These are phyloP conservation scores for Orbilia javanica DNA, from an alignment of 2,329 filamentous ascomycete species.

Conservation along the genomic window DNA sequence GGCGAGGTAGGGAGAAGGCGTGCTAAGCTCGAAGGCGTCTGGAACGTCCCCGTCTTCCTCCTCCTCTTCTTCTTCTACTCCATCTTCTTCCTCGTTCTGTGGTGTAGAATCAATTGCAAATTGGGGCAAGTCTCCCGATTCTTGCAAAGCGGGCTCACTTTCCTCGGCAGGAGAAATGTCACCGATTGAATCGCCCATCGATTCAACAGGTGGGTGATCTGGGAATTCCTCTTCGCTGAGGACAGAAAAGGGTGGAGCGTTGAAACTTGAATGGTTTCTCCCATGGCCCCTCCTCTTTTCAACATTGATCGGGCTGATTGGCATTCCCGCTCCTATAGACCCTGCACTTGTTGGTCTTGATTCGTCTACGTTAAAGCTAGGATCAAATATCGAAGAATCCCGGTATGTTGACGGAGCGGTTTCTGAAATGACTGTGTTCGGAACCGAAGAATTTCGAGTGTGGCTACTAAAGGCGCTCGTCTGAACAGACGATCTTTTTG, in stretches of 20 bases:
- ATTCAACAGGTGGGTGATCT: conserved; percentile 30
- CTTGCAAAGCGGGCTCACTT: conserved; percentile 7
- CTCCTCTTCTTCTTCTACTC: conserved; percentile 27
- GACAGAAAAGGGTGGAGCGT: conserved; percentile 33
- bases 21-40: conserved; percentile 52
- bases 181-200: conserved; percentile 10
- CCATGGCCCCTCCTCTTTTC: conserved; percentile 44
- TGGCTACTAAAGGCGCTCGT: conserved; percentile 61
- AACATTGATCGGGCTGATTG: conserved; percentile 65
- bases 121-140: conserved; percentile 40
- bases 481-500: conserved; percentile 58
- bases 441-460: conserved; percentile 65
- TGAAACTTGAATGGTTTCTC: conserved; percentile 41
- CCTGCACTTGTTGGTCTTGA: conserved; percentile 85
- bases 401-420: conserved; percentile 76
- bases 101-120: conserved; percentile 34
- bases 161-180: conserved; percentile 41
- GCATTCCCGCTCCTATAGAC: conserved; percentile 76
- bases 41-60: conserved; percentile 44
- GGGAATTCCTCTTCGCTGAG: conserved; percentile 53
- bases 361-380: conserved; percentile 73
- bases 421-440: conserved; percentile 66
- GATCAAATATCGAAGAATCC: conserved; percentile 82
- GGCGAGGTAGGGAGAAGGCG: conserved; percentile 51
- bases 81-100: conserved; percentile 43